Evolutionary conservation across 345 rosid genomes (phyloP).

Genomic region (Corchorus capsularis): DNA sequence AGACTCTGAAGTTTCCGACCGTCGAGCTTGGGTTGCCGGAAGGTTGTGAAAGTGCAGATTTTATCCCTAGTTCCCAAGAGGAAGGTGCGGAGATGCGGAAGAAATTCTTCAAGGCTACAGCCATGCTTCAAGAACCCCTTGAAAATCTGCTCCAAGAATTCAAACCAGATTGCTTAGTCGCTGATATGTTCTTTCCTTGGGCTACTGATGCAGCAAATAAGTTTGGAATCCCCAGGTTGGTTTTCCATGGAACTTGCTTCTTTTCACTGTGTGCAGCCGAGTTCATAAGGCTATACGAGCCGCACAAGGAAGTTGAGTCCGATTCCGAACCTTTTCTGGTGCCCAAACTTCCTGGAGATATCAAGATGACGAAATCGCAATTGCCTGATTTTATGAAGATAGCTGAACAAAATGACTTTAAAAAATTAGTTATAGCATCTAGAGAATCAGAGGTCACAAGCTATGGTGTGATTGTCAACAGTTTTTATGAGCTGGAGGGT

Average conservation of each 20-base stretch:
- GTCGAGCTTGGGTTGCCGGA: slow-evolving; percentile 34
- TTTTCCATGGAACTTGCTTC: slow-evolving; percentile 36
- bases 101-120: slow-evolving; percentile 16
- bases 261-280: slow-evolving; percentile 27
- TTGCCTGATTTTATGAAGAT: slow-evolving; percentile 23
- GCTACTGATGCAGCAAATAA: slow-evolving; percentile 35
- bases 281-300: slow-evolving; percentile 26
- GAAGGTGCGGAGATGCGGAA: background rate
- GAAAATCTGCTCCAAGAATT: slow-evolving; percentile 17
- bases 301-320: slow-evolving; percentile 24
- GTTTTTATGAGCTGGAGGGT: slow-evolving; percentile 73
- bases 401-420: slow-evolving; percentile 16
- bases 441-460: slow-evolving; percentile 23
- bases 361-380: slow-evolving; percentile 40
- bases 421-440: background rate
- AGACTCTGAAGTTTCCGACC: slow-evolving; percentile 26
- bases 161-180: slow-evolving; percentile 37
- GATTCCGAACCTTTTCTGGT: slow-evolving; percentile 34
- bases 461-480: slow-evolving; percentile 59
- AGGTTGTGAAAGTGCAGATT: slow-evolving; percentile 25
- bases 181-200: slow-evolving; percentile 43
- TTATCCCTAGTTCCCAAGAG: background rate
- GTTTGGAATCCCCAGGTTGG: slow-evolving; percentile 38
- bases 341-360: slow-evolving; percentile 45
- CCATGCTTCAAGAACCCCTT: slow-evolving; percentile 24